Evolutionary conservation across 805 yeast genomes (phyloP).

Genomic region (Grigorovia transvaalensis): DNA sequence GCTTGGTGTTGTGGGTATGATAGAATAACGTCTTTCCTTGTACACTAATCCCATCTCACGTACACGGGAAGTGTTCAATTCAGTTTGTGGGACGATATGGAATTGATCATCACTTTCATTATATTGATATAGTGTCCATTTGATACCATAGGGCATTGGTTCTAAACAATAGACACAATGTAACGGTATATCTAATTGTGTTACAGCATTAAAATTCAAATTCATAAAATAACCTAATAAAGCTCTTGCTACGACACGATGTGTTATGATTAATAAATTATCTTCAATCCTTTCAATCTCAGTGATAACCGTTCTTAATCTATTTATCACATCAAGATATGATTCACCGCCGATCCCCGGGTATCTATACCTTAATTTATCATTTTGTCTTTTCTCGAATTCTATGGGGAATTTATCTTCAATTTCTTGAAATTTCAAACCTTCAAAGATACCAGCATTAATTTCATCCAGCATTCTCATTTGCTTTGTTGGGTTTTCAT

Average conservation of each 20-base stretch:
- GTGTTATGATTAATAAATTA: slow-evolving; percentile 73
- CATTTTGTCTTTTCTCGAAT: slow-evolving; percentile 60
- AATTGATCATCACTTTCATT: slow-evolving; percentile 74
- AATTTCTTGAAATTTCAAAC: slow-evolving; percentile 84
- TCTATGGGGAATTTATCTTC: slow-evolving; percentile 64
- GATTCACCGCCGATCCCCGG: slow-evolving; percentile 98
- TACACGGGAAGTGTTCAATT: slow-evolving; percentile 39
- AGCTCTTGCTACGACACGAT: slow-evolving; percentile 83
- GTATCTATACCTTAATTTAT: slow-evolving; percentile 78
- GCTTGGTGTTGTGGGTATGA: slow-evolving; percentile 65
- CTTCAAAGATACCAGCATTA: slow-evolving; percentile 89
- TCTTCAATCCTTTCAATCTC: slow-evolving; percentile 89
- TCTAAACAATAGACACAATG: slow-evolving; percentile 86
- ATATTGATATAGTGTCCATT: slow-evolving; percentile 82
- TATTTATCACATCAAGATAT: slow-evolving; percentile 81
- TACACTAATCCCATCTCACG: slow-evolving; percentile 60
- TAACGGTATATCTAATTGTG: slow-evolving; percentile 85
- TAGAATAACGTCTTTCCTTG: slow-evolving; percentile 59
- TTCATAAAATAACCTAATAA: slow-evolving; percentile 83
- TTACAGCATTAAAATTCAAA: slow-evolving; percentile 65
- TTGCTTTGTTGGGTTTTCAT: slow-evolving; percentile 64
- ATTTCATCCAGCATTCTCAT: slow-evolving; percentile 90
- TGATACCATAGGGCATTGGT: slow-evolving; percentile 91
- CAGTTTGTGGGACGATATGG: slow-evolving; percentile 43
- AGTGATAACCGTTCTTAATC: slow-evolving; percentile 80